Evolutionary conservation across 805 yeast species (phyloP), one percentile per base, ranked within the genome.

Genomic region (Candida alai): DNA sequence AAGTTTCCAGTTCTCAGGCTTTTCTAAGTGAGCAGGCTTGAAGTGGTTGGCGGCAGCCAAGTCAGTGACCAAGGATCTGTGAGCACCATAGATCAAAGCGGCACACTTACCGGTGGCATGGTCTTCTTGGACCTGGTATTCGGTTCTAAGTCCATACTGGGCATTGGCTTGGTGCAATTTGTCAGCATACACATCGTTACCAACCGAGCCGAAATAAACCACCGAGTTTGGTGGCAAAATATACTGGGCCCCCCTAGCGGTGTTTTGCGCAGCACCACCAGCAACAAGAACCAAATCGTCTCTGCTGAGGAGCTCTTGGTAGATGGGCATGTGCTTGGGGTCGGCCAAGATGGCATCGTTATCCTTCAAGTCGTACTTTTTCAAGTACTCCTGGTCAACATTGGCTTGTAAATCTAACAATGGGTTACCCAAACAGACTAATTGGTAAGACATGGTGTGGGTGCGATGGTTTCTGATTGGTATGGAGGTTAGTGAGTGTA

Each of bases 251-350:
- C 96, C 99, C 68, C 99, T 80, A 39, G 97, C 97, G 45, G 97
- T 78, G 73, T 93, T 93, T 70, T 93, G 99, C 41, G 97, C 98
- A 52, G 99, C 99, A 60, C 99, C 99, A 50, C 99, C 99, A 42
- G 99, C 98, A 48, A 90, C 77, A 42, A 79, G 64, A 51, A 78
- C 75, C 43, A 86, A 78, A 40, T 72, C 75, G 23, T 73, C 68
- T 57, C 66, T 67, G 23, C 69, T 60, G 36, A 87, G 65, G 47
- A 85, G 74, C 62, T 93, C 97, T 39, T 76, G 81, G 62, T 71
- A 93, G 57, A 93, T 84, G 36, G 90, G 84, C 78, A 79, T 65
- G 68, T 87, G 96, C 60, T 80, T 74, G 45, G 78, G 88, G 49
- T 85, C 94, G 23, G 77, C 76, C 45, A 93, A 76, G 51, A 93